These are phyloP conservation scores for Climacium dendroides DNA, from an alignment of 225 moss, liverwort and hornwort genomes.

Conservation along the genomic window DNA sequence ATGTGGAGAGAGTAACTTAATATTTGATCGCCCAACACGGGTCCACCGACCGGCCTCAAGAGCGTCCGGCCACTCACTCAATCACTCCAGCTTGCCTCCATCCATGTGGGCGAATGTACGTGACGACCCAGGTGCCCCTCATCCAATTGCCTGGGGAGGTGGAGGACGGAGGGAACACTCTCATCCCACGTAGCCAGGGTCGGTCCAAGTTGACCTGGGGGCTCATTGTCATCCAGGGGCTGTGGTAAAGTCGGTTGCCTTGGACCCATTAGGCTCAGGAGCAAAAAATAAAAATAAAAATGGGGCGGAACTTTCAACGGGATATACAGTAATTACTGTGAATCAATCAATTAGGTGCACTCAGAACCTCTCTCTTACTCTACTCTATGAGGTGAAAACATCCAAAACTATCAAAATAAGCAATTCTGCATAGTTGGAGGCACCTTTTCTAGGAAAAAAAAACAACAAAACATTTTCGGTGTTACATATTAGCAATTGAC, in stretches of 20 bases:
- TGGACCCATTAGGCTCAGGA: not conserved
- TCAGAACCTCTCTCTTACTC: not conserved
- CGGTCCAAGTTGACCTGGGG: not conserved
- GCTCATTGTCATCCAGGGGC: not conserved
- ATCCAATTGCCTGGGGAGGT: not conserved
- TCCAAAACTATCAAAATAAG: not conserved
- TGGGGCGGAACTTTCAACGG: not conserved
- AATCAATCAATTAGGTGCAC: not conserved
- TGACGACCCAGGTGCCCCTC: not conserved
- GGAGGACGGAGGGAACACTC: not conserved
- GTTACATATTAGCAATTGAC: not conserved
- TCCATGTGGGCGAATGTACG: not conserved
- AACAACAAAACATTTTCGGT: too few species aligned
- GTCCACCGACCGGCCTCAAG: not conserved
- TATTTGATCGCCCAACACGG: not conserved
- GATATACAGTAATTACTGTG: not conserved
- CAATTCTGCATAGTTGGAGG: not conserved
- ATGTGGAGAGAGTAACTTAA: not conserved
- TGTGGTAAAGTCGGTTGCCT: slow-evolving; percentile 10
- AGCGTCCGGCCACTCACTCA: not conserved
- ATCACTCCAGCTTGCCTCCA: not conserved
- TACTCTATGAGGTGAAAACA: not conserved
- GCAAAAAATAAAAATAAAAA: too few species aligned
- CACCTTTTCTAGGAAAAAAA: not conserved
- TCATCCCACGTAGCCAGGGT: not conserved